Evolutionary conservation across 306 rosid genomes (phyloP).

Genomic region (Hippophae rhamnoides): DNA sequence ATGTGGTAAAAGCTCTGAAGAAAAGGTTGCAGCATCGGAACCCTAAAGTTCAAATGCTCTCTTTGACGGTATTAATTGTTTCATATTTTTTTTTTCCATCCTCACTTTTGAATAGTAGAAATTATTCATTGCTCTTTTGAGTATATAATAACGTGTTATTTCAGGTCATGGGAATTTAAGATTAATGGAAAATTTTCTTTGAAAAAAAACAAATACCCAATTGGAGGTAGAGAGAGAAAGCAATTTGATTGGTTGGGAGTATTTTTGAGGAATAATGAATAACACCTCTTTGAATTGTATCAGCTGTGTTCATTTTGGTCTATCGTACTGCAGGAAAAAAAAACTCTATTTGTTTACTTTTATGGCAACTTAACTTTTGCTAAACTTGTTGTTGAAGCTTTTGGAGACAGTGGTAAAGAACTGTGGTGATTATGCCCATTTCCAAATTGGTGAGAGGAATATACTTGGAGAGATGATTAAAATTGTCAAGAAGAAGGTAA

Average conservation of each 20-base stretch:
- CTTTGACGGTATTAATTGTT: slow-evolving; percentile 61
- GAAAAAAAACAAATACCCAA: background rate
- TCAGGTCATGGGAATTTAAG: too few relatives aligned
- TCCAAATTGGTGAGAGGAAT: slow-evolving; percentile 84
- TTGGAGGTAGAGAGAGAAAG: too few relatives aligned
- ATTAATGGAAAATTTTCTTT: slow-evolving; percentile 3
- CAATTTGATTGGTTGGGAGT: too few relatives aligned
- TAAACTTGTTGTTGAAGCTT: slow-evolving; percentile 43
- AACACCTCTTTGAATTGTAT: background rate
- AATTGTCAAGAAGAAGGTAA: slow-evolving; percentile 89
- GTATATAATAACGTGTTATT: too few relatives aligned
- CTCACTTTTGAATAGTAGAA: too few relatives aligned
- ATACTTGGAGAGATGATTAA: slow-evolving; percentile 88
- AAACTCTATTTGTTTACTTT: background rate
- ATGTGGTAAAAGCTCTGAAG: slow-evolving; percentile 90
- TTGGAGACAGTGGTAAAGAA: slow-evolving; percentile 99
- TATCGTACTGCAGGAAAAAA: too few relatives aligned
- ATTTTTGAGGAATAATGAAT: too few relatives aligned
- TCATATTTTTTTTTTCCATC: too few relatives aligned
- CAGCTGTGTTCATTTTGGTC: background rate
- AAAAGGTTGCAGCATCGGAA: slow-evolving; percentile 88
- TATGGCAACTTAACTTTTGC: slow-evolving; percentile 24
- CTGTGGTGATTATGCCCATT: slow-evolving; percentile 86
- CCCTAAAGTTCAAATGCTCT: slow-evolving; percentile 70
- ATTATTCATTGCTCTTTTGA: too few relatives aligned